These are phyloP conservation scores for Pulveroboletus ravenelii DNA, from an alignment of 768 basidiomycete species.

Conservation along the genomic window DNA sequence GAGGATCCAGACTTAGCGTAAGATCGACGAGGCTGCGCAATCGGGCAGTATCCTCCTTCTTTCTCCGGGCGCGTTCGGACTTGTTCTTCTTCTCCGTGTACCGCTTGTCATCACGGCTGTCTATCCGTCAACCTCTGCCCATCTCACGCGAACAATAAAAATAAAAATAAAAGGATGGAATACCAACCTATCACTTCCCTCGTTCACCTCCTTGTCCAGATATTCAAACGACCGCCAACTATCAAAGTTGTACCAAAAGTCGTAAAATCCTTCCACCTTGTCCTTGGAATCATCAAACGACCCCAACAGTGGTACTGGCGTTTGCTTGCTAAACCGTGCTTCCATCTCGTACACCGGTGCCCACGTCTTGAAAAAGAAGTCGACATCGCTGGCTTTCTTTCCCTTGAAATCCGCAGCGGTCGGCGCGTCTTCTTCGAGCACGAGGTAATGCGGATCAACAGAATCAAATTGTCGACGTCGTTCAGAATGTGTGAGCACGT, in stretches of 20 bases:
- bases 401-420: conserved; percentile 54
- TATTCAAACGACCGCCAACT: conserved; percentile 98
- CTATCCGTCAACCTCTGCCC: conserved; percentile 9
- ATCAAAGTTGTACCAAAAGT: conserved; percentile 99
- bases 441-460: conserved; percentile 75
- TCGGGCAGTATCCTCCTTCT: conserved; percentile 96
- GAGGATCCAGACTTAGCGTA: conserved; percentile 79
- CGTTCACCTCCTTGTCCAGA: conserved; percentile 96
- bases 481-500: conserved; percentile 83
- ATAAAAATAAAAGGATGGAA: no score
- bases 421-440: conserved; percentile 76
- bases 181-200: conserved; percentile 88
- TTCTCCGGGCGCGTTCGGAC: conserved; percentile 88
- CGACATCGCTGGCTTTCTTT: conserved; percentile 39
- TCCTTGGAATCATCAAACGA: conserved; percentile 64
- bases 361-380: conserved; percentile 69
- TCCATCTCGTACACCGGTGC: conserved; percentile 85
- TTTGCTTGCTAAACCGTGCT: conserved; percentile 82
- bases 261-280: conserved; percentile 89
- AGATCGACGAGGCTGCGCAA: conserved; percentile 83
- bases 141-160: background rate
- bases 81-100: conserved; percentile 99
- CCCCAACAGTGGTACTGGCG: conserved; percentile 84
- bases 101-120: conserved; percentile 94
- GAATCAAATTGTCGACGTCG: conserved; percentile 94